phyloP scores from a whole-genome alignment of 805 yeast genomes.

The Suhomyces sp. region DNA sequence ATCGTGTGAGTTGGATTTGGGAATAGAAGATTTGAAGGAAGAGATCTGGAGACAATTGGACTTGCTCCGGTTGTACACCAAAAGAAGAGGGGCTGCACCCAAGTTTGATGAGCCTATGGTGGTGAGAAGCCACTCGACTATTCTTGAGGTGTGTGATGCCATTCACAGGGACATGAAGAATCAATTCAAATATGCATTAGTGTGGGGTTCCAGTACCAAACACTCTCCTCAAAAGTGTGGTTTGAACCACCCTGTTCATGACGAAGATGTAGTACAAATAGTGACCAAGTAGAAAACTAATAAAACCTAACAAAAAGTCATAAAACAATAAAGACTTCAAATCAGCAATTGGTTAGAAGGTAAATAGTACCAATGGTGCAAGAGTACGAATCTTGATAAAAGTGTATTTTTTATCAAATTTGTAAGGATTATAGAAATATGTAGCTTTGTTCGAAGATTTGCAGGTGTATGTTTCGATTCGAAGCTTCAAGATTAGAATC shows the following conservation, averaged over 20 bases:
- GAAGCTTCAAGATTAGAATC: too few species aligned
- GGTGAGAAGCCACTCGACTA: slow-evolving; percentile 72
- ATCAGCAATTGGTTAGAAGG: too few species aligned
- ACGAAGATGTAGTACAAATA: slow-evolving; percentile 91
- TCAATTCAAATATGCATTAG: slow-evolving; percentile 89
- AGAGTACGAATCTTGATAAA: too few species aligned
- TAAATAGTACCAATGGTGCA: too few species aligned
- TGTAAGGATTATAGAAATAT: too few species aligned
- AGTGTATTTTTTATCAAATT: too few species aligned
- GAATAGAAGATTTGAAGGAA: slow-evolving; percentile 82
- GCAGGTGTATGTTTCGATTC: too few species aligned
- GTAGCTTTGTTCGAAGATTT: too few species aligned
- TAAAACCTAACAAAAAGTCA: too few species aligned
- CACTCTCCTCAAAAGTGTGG: slow-evolving; percentile 98
- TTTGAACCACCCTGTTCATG: slow-evolving; percentile 72
- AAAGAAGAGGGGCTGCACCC: slow-evolving; percentile 79
- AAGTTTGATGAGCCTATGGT: slow-evolving; percentile 88
- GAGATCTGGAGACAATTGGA: slow-evolving; percentile 90
- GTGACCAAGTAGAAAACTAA: slow-evolving; percentile 61
- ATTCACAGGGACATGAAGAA: slow-evolving; percentile 90
- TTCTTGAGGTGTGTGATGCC: slow-evolving; percentile 86
- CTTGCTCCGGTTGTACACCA: slow-evolving; percentile 79
- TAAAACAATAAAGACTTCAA: too few species aligned
- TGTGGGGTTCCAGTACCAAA: slow-evolving; percentile 95
- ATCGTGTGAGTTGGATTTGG: slow-evolving; percentile 86